phyloP scores from a whole-genome alignment of 2,329 filamentous ascomycete species.

The Cordyceps javanica region DNA sequence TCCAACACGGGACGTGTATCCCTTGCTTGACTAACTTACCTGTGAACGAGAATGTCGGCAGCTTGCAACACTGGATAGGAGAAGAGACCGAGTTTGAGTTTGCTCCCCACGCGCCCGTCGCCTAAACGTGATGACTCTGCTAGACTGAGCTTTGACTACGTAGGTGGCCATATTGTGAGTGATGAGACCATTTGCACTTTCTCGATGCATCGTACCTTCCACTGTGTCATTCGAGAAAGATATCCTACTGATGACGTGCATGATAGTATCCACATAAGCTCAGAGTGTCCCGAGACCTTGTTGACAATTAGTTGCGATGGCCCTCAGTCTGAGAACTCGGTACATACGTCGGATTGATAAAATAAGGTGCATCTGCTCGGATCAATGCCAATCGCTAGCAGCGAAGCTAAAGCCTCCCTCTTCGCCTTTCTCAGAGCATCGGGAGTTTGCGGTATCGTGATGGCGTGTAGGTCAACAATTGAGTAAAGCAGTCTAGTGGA shows the following conservation, averaged over 20 bases:
- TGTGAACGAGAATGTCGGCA: constrained; percentile 85
- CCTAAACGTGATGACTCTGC: constrained; percentile 51
- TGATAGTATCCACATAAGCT: constrained; percentile 95
- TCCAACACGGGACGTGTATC: not conserved
- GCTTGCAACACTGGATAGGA: constrained; percentile 95
- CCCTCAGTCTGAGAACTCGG: not conserved
- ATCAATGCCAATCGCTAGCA: constrained; percentile 79
- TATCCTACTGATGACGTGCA: constrained; percentile 90
- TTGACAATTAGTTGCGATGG: not conserved
- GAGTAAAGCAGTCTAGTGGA: constrained; percentile 68
- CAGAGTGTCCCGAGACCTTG: constrained; percentile 70
- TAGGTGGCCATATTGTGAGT: not conserved
- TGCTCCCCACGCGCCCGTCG: constrained; percentile 50
- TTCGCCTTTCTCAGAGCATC: constrained; percentile 56
- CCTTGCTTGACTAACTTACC: constrained; percentile 36
- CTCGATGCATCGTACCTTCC: constrained; percentile 62
- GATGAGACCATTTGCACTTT: not conserved
- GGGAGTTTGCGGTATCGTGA: constrained; percentile 69
- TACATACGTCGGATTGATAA: constrained; percentile 66
- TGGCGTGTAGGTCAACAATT: constrained; percentile 88
- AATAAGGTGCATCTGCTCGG: constrained; percentile 74
- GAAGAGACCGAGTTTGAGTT: constrained; percentile 80
- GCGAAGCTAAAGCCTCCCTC: constrained; percentile 68
- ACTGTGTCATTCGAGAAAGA: constrained; percentile 97
- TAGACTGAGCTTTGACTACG: constrained; percentile 72